These are phyloP conservation scores for Tylopilus sp. DNA, from an alignment of 768 basidiomycete species.

Conservation along the genomic window DNA sequence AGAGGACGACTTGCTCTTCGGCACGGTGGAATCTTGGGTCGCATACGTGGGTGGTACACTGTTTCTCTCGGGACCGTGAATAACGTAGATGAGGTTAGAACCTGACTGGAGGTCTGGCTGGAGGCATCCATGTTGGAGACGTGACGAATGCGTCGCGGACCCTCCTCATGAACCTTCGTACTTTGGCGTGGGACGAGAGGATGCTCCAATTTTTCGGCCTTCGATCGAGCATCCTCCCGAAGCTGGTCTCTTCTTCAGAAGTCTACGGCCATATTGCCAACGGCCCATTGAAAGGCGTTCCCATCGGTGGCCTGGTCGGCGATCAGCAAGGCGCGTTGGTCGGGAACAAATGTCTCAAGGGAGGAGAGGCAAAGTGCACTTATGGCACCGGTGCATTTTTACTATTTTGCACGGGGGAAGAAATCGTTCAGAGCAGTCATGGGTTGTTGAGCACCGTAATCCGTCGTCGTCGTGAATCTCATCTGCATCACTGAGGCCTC, in stretches of 20 bases:
- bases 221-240: slow-evolving; percentile 74
- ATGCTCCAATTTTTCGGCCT: slow-evolving; percentile 88
- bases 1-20: slow-evolving; percentile 79
- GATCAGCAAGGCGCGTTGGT: slow-evolving; percentile 97
- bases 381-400: slow-evolving; percentile 98
- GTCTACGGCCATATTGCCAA: slow-evolving; percentile 77
- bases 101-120: slow-evolving; percentile 71
- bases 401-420: slow-evolving; percentile 88
- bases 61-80: neutral
- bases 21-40: slow-evolving; percentile 97
- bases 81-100: slow-evolving; percentile 46
- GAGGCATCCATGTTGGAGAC: slow-evolving; percentile 81
- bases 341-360: slow-evolving; percentile 91
- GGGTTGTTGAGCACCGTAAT: slow-evolving; percentile 86
- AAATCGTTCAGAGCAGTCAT: slow-evolving; percentile 81
- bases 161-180: slow-evolving; percentile 80
- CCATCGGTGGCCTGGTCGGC: slow-evolving; percentile 92
- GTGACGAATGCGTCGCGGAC: slow-evolving; percentile 97
- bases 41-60: slow-evolving; percentile 60
- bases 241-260: slow-evolving; percentile 87
- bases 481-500: neutral
- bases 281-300: slow-evolving; percentile 68
- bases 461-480: neutral
- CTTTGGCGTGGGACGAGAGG: slow-evolving; percentile 77
- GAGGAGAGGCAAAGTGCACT: slow-evolving; percentile 96